Evolutionary conservation across 805 yeast species (phyloP), one percentile per base, ranked within the genome.

Genomic region (Ogataea saltuana): DNA sequence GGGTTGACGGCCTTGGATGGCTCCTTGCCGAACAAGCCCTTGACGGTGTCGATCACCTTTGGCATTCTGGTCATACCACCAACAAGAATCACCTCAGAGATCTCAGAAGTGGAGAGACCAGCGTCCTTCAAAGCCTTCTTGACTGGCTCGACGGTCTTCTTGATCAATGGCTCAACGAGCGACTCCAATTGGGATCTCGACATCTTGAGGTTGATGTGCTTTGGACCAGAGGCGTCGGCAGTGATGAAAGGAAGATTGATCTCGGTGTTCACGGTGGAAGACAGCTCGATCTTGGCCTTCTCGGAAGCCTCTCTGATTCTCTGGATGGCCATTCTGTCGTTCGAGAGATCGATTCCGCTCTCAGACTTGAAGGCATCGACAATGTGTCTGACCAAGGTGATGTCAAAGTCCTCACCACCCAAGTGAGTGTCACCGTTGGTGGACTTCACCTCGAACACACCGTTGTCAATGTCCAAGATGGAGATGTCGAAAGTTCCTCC

Each of bases 401-500:
- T 90, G 71, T 86, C 95, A 68, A 86, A 86, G 71, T 86, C 95
- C 74, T 86, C 95, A 76, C 95, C 95, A 74, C 95, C 95, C 65
- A 86, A 74, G 72, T 86, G 95, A 56, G 95, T 86, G 73, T 86
- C 93, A 82, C 95, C 97, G 72, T 90, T 90, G 65, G 97, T 89
- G 51, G 97, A 88, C 76, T 89, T 89, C 68, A 89, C 97, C 78
- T 89, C 97, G 62, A 89, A 89, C 56, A 89, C 97, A 78, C 97
- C 97, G 66, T 89, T 88, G 74, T 90, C 96, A 61, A 89, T 90
- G 77, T 90, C 97, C 65, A 89, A 79, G 67, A 89, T 87, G 59
- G 97, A 89, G 71, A 89, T 85, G 85, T 89, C 97, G 68, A 89
- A 89, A 62, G 97, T 89, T 82, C 97, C 97, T 71, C 97, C 97